A percentile compares a stretch with the other conserved stretches of the same genome.
Evolutionary conservation across 306 rosid species (phyloP).

Genomic region (Cucurbita argyrosperma): DNA sequence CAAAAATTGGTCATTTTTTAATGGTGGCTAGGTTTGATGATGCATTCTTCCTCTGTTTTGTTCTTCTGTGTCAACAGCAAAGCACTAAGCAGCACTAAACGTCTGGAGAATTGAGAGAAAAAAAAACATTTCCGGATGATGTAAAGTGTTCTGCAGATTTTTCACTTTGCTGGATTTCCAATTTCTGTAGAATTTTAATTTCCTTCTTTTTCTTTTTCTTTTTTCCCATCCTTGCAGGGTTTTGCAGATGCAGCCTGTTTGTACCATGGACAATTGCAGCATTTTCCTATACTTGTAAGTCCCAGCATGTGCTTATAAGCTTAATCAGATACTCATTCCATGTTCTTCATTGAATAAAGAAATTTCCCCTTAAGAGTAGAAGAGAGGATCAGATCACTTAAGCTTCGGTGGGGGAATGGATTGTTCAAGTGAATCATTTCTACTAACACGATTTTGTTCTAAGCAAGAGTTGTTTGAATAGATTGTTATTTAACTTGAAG

Average conservation of each 20-base stretch:
- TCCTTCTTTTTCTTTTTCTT: no score
- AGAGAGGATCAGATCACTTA: background rate
- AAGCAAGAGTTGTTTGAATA: background rate
- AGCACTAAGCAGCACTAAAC: background rate
- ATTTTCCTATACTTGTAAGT: background rate
- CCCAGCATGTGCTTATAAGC: background rate
- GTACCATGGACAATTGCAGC: background rate
- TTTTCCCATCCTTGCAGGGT: background rate
- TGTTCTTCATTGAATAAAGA: background rate
- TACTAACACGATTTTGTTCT: background rate
- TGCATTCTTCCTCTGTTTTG: constrained; percentile 11
- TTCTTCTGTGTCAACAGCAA: constrained; percentile 7
- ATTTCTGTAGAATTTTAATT: background rate
- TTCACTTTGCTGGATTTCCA: background rate
- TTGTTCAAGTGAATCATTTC: background rate
- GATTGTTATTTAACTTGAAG: background rate
- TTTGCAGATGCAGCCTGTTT: background rate
- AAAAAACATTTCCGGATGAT: background rate
- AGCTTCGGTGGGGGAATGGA: background rate
- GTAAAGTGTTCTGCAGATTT: background rate
- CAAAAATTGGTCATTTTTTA: background rate
- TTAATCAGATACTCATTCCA: background rate
- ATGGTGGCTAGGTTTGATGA: constrained; percentile 5
- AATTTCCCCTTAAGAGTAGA: background rate
- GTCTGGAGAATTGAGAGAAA: background rate